Percentiles rank a stretch among this genome's conserved stretches.
These are phyloP conservation scores for Lepidium aucheri DNA, from an alignment of 345 rosid genomes.

Conservation along the genomic window DNA sequence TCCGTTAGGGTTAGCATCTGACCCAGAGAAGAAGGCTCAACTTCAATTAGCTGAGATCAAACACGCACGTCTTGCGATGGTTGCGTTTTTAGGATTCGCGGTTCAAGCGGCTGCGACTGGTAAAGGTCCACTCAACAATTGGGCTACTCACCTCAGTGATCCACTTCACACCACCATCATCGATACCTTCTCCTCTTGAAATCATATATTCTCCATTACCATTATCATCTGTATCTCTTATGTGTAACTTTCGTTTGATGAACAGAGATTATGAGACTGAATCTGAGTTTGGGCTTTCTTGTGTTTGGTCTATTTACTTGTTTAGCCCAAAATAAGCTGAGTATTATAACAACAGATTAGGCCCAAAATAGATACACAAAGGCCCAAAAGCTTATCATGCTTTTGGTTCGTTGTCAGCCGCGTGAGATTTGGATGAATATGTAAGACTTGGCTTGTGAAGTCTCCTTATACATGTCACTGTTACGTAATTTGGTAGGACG, in stretches of 20 bases:
- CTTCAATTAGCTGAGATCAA: conserved; percentile 97
- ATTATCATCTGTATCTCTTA: neutral
- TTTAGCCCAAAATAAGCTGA: neutral
- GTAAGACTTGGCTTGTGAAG: neutral
- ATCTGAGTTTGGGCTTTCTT: conserved; percentile 3
- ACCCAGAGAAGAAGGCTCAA: conserved; percentile 82
- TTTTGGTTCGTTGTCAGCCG: neutral
- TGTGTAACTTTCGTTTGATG: neutral
- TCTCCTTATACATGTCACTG: conserved; percentile 8
- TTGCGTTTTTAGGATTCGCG: conserved; percentile 77
- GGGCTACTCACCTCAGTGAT: conserved; percentile 97
- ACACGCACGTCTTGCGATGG: conserved; percentile 98
- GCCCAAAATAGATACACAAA: too few relatives aligned
- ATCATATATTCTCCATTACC: neutral
- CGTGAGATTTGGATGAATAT: conserved; percentile 3
- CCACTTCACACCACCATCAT: conserved; percentile 98
- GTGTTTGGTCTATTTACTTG: neutral
- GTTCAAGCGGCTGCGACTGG: conserved; percentile 92
- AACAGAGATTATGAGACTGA: neutral
- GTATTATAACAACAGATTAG: too few relatives aligned
- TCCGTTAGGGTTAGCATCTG: conserved; percentile 77
- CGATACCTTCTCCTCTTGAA: conserved; percentile 50
- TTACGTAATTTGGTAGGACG: neutral
- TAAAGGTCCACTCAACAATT: conserved; percentile 90
- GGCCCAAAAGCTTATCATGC: too few relatives aligned